Evolutionary conservation across 2,329 filamentous ascomycete species (phyloP), one percentile per base, ranked within the genome.

Genomic region (Cladosporium velox): DNA sequence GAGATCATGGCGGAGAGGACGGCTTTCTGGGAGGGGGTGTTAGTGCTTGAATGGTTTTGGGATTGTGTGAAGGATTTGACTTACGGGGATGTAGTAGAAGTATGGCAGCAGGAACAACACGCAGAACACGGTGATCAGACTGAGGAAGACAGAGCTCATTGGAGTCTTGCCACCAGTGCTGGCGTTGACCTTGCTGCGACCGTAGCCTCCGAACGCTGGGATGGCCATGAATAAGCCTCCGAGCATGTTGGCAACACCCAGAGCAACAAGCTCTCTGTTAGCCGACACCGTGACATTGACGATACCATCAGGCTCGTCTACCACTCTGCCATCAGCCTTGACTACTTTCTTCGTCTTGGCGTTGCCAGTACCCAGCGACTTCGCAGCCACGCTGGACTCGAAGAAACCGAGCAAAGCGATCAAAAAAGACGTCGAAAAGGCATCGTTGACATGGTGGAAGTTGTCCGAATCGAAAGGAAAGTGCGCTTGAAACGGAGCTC

Each of bases 351-450:
- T 67, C 68, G 89, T 87, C 60, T 82, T 83, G 12, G 73, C 71
- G 65, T 82, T 86, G 7, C 82, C 83, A 58, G 82, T 82, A 15
- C 90, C 91, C 2, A 99, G 81, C 68, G 91, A 94, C 79, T 98
- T 98, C 41, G 95, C 95, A 1, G 95, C 95, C 14, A 99, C 93
- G 0, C 93, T 97, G 2, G 92, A 97, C 78, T 99, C 95, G 73
- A 99, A 99, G 79, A 99, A 99, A n/a, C 95, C 95, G 0, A 99
- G 88, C 28, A 99, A 84, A 0, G 93, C 92, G 70, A 99, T 97
- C 64, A 98, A 84, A 74, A 99, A 97, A 0, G 92, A 91, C 0
- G 95, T 98, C 61, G 91, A 90, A 85, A 98, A 90, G 44, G 92
- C 91, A 68, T 92, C 90, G 26, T 91, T 89, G 64, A 96, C 91